phyloP scores from a whole-genome alignment of 768 basidiomycete genomes.

The Rhizopogon vinicolor region DNA sequence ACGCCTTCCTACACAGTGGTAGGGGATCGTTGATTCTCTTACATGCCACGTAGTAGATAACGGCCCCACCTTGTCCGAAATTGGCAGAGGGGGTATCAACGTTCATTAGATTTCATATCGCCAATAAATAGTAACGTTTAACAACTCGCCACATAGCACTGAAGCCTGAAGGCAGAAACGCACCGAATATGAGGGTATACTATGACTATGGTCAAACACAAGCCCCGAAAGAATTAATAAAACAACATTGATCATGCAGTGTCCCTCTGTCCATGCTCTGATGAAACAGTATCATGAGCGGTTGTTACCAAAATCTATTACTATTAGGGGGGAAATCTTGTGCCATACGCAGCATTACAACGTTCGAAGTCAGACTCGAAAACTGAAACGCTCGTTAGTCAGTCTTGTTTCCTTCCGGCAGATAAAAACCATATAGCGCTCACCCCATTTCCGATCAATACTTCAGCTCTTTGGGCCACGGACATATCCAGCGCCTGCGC shows the following conservation, averaged over 20 bases:
- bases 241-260: not conserved
- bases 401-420: not conserved
- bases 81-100: no score
- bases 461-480: conserved; percentile 39
- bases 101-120: no score
- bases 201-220: not conserved
- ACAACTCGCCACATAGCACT: no score
- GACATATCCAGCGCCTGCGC: conserved; percentile 47
- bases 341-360: conserved; percentile 32
- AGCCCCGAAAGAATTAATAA: not conserved
- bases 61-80: no score
- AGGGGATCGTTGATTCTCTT: no score
- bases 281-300: not conserved
- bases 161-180: no score
- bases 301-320: conserved; percentile 30
- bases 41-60: no score
- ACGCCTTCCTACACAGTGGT: no score
- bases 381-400: conserved; percentile 22
- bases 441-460: conserved; percentile 50
- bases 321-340: conserved; percentile 20
- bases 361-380: conserved; percentile 37
- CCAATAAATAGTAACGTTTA: no score
- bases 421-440: conserved; percentile 10
- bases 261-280: not conserved
- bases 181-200: no score